Conservation (phyloP, 106 monocot species). For the Iris macrosiphon region DNA sequence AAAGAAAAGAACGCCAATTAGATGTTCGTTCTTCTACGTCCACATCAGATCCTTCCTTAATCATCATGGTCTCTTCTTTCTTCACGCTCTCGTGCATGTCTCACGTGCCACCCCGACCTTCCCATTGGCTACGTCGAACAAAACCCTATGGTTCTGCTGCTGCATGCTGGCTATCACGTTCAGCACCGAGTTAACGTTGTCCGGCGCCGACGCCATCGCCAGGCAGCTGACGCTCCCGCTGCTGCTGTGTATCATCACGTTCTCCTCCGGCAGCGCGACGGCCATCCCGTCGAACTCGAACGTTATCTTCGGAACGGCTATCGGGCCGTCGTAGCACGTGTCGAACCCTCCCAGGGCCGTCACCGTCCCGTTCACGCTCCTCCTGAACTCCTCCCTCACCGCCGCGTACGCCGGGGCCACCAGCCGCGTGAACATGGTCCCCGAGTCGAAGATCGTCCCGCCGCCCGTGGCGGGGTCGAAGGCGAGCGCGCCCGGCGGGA, state of each 20-base stretch:
- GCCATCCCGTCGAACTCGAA: conserved; percentile 61
- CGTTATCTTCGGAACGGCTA: conserved; percentile 48
- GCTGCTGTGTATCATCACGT: conserved; percentile 78
- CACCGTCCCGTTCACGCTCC: conserved; percentile 27
- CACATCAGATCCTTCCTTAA: too few relatives aligned
- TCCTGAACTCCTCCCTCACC: conserved; percentile 70
- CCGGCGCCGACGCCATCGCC: conserved; percentile 91
- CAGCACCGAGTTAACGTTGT: conserved; percentile 77
- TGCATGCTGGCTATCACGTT: conserved; percentile 95
- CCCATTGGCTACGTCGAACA: conserved; percentile 62
- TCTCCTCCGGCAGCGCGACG: conserved; percentile 76
- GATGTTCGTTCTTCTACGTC: too few relatives aligned
- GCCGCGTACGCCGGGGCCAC: conserved; percentile 67
- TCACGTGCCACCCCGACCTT: conserved; percentile 84
- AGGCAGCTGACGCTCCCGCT: conserved; percentile 51
- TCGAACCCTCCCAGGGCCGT: conserved; percentile 88
- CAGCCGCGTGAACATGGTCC: conserved; percentile 91
- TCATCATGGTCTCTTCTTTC: too few relatives aligned
- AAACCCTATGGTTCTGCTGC: conserved; percentile 90
- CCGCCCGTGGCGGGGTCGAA: conserved; percentile 77
- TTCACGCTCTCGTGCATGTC: conserved; percentile 35
- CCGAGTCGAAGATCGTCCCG: conserved; percentile 85
- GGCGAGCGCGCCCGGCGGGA: conserved; percentile 41
- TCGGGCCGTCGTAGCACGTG: conserved; percentile 74
- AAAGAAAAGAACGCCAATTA: too few relatives aligned